Base-by-base conservation (phyloP, 192 early-diverging fungal species). In the Coemansia sp. region DNA sequence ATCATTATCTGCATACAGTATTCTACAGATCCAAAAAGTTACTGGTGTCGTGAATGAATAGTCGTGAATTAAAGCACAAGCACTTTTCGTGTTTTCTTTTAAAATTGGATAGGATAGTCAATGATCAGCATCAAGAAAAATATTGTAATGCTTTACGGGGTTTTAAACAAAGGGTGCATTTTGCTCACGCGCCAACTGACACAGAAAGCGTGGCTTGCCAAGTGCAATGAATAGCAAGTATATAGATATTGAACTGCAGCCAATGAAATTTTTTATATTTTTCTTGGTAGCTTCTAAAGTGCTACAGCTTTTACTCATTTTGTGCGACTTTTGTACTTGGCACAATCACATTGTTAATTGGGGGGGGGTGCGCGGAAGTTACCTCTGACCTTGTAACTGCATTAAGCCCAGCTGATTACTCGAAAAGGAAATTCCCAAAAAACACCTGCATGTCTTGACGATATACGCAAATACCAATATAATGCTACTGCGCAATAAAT, bases 401-500 rank as follows among this genome's bases (percentile, higher is more conserved):
- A 44, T 44, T 16, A 44, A 44, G 38, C 12, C 38, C 38, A 44
- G 9, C 12, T 44, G 38, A 44, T 44, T 44, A 44, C 12, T 44
- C 14, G 14, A 44, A 44, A 16, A 16, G 38, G 9, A 44, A 16
- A 9, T 44, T 44, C 1, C 38, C 1, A 44, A 44, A 16, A 44
- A 16, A 44, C 18, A 27, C 14, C 44, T 26, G 50, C 50, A 25
- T 25, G 28, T 54, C 25, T 54, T 28, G 23, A 27, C 27, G 10
- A 30, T 31, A 27, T 44, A 44, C 38, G 12, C 38, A 14, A 44
- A 16, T 44, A 14, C 26, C 50, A 56, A 28, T 31, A 62, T 54
- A 47, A 19, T 23, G 44, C 31, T 74, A 74, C 72, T 74, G 72
- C 72, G 72, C 65, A 74, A 68, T 74, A 68, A 68, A 74, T 62